Evolutionary conservation across 2,329 filamentous ascomycete genomes (phyloP).

Genomic region (Epichloe sylvatica): DNA sequence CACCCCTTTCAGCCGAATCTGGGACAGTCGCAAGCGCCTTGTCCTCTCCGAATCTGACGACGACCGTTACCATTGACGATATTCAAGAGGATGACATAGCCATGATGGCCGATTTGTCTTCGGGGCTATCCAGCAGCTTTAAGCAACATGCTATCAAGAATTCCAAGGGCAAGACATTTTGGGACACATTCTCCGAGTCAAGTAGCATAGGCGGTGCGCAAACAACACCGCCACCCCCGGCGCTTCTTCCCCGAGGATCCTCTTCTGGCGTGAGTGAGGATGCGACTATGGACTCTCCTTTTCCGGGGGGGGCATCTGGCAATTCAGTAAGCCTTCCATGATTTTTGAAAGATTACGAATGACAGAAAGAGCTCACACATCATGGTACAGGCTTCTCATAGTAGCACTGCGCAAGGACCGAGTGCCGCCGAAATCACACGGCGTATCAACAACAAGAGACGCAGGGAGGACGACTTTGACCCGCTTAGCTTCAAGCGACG

Average conservation of each 20-base stretch:
- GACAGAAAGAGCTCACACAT: neutral
- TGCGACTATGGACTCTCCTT: constrained; percentile 57
- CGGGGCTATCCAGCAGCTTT: constrained; percentile 50
- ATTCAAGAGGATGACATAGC: constrained; percentile 56
- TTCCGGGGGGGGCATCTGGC: constrained; percentile 24
- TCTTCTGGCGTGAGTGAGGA: constrained; percentile 55
- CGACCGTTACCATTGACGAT: constrained; percentile 52
- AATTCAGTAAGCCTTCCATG: constrained; percentile 12
- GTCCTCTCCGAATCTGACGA: constrained; percentile 55
- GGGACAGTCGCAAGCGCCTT: constrained; percentile 42
- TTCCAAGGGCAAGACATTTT: constrained; percentile 54
- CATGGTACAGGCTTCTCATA: constrained; percentile 11
- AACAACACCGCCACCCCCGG: constrained; percentile 55
- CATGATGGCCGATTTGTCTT: constrained; percentile 43
- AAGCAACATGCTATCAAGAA: constrained; percentile 61
- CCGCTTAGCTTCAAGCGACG: constrained; percentile 77
- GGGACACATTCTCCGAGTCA: constrained; percentile 64
- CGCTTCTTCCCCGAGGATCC: constrained; percentile 44
- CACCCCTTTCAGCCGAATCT: constrained; percentile 26
- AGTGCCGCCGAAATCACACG: constrained; percentile 62
- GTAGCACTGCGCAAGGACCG: constrained; percentile 32
- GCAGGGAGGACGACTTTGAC: constrained; percentile 83
- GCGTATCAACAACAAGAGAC: constrained; percentile 68
- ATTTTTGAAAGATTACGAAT: neutral
- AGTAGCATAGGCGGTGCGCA: constrained; percentile 35